Evolutionary conservation across 1,139 yeast species (phyloP), one percentile per base, ranked within the genome.

Genomic region (Sugiyamaella paludigena): DNA sequence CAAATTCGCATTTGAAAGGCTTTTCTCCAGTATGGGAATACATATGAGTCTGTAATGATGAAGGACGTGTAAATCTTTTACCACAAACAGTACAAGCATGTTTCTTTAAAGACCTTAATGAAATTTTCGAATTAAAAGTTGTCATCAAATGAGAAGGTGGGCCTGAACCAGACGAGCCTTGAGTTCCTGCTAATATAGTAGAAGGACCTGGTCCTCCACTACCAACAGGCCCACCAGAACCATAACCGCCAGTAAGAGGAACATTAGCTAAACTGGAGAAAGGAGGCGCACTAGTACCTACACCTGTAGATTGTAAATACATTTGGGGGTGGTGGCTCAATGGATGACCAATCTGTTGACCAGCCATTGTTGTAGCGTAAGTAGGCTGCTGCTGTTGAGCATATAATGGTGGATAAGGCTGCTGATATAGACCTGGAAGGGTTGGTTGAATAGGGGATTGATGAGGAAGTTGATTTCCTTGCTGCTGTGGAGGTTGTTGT

Each of bases 1-100:
- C 71, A 77, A 82, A 79, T 9, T 78, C 78, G 63, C 96, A 88
- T 52, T 69, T 70, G 68, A 78, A 86, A 26, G 92, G 87, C 65
- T 85, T 86, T 62, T 85, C 92, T 4, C 96, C 96, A 0, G 96
- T 87, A 64, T 88, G 96, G 2, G 88, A 82, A 64, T 85, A 83
- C 68, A 79, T 76, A 68, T 88, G 96, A 3, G 92, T 87, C 59
- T 81, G 84, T 50, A 87, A 72, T 2, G 92, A 84, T 9, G 88
- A 81, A 1, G 96, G 95, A 51, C 96, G 74, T 47, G 85, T 83
- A 70, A 88, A 87, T 43, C 80, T 80, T 65, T 87, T 87, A 47
- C 79, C 76, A 66, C 96, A 88, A n/a, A 80, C 74, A 28, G 75
- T 69, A 64, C 96, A 87, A 43, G 76, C 64, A 56, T 69, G 72